Base-by-base conservation (phyloP, 306 rosid species). In the Gastrolobium bilobum region DNA sequence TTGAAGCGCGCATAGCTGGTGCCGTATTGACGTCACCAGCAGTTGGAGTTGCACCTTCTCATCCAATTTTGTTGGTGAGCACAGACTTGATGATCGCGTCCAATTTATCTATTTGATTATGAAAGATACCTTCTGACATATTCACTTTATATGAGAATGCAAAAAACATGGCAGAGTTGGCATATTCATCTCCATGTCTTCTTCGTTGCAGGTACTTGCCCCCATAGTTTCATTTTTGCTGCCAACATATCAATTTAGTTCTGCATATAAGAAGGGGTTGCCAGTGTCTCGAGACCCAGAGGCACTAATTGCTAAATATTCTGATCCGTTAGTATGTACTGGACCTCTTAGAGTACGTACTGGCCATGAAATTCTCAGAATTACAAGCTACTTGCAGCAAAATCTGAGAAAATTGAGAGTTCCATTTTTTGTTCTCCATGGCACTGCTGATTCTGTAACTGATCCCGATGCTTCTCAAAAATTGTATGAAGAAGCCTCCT, bases 371-470 rank as follows among this genome's bases (percentile, higher is more conserved):
- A 88, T 93, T 81, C 87, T 93, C 35, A 85, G 79, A 53, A 83
- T 86, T 50, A 52, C 98, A 20, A 83, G 85, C 61, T 83, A 33
- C 84, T 80, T 93, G 89, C 93, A 93, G 88, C 90, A 82, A 75
- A 93, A 91, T 50, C 65, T 88, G 48, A 82, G 64, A 64, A 91
- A 86, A 71, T 2, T 93, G 44, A 79, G 70, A 79, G 88, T 86
- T 38, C 98, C 97, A 11, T 93, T 93, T 60, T 33, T 91, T 1
- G 98, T 93, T 68, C 94, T 93, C 56, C 98, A 93, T 33, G 98
- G 98, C 39, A 86, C 86, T 15, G 95, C 86, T 10, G 98, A 93
- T 56, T 84, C 91, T 4, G 86, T 93, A 8, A 93, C 98, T 13
- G 98, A 91, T 37, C 98, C 95, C 1, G 80, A 29, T 58, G 98